Conservation (phyloP, 2,329 filamentous ascomycete genomes). For the Myriosclerotinia duriaeana region DNA sequence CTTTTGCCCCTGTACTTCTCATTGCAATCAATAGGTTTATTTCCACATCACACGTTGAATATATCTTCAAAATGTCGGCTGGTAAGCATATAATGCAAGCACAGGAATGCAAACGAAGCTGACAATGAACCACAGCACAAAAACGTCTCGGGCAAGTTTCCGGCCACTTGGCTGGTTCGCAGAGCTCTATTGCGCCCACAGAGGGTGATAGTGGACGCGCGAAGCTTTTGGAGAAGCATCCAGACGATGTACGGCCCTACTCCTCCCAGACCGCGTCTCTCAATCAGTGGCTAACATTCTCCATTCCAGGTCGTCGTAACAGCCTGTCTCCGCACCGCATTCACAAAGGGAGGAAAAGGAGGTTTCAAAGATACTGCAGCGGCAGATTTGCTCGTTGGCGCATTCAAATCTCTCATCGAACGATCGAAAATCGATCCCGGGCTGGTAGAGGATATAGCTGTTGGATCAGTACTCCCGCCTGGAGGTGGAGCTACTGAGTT, state of each 20-base stretch:
- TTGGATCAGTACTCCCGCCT: conserved; percentile 86
- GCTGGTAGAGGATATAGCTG: conserved; percentile 87
- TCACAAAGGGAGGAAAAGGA: conserved; percentile 91
- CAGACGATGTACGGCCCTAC: conserved; percentile 58
- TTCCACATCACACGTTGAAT: not conserved
- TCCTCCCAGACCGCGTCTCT: not conserved
- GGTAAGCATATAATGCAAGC: conserved; percentile 28
- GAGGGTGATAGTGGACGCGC: conserved; percentile 32
- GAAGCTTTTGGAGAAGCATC: conserved; percentile 60
- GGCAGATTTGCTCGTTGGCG: conserved; percentile 79
- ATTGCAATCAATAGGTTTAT: not conserved
- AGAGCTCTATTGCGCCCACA: conserved; percentile 35
- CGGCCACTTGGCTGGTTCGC: conserved; percentile 55
- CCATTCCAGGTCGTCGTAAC: conserved; percentile 75
- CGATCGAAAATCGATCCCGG: conserved; percentile 86
- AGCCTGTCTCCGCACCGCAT: conserved; percentile 82
- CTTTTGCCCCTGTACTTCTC: not conserved
- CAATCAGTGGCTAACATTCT: conserved; percentile 34
- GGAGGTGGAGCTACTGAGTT: conserved; percentile 96
- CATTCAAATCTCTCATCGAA: conserved; percentile 76
- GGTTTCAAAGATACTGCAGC: conserved; percentile 93
- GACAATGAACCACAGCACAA: conserved; percentile 36
- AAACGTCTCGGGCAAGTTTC: conserved; percentile 53
- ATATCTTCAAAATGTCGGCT: conserved; percentile 32
- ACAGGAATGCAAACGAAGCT: conserved; percentile 27